phyloP scores from a whole-genome alignment of 805 yeast genomes.

The Wickerhamiella cacticola region DNA sequence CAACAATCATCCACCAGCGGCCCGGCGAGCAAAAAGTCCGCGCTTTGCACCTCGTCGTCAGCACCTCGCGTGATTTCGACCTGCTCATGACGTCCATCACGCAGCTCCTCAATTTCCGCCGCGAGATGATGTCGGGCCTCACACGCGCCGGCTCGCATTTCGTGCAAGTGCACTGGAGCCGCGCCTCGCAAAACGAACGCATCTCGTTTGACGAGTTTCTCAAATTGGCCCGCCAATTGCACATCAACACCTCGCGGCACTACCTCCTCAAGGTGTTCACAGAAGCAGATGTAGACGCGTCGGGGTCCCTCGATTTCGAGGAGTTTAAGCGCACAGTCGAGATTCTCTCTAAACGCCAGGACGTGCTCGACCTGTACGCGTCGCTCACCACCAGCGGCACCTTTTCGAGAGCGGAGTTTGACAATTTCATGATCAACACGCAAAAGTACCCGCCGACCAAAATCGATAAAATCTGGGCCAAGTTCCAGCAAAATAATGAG shows the following conservation, averaged over 20 bases:
- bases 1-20: slow-evolving; percentile 59
- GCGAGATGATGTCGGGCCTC: slow-evolving; percentile 50
- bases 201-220: slow-evolving; percentile 54
- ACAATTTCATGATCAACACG: slow-evolving; percentile 2
- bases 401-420: neutral
- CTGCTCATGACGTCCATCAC: slow-evolving; percentile 43
- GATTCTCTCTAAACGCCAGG: slow-evolving; percentile 52
- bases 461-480: slow-evolving; percentile 29
- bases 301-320: slow-evolving; percentile 47
- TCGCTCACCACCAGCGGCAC: neutral
- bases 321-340: slow-evolving; percentile 70
- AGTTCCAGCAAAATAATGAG: slow-evolving; percentile 24
- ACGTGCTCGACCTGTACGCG: slow-evolving; percentile 43
- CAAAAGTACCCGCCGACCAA: slow-evolving; percentile 11
- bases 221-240: slow-evolving; percentile 51
- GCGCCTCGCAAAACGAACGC: slow-evolving; percentile 20
- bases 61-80: slow-evolving; percentile 40
- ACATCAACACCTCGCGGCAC: slow-evolving; percentile 54
- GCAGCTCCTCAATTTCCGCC: slow-evolving; percentile 44
- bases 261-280: slow-evolving; percentile 42
- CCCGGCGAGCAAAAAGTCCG: slow-evolving; percentile 52
- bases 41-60: slow-evolving; percentile 67
- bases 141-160: slow-evolving; percentile 52
- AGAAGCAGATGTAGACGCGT: slow-evolving; percentile 38
- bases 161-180: slow-evolving; percentile 49